These are phyloP conservation scores for Candida rishiriensis DNA, from an alignment of 805 yeast genomes.

Conservation along the genomic window DNA sequence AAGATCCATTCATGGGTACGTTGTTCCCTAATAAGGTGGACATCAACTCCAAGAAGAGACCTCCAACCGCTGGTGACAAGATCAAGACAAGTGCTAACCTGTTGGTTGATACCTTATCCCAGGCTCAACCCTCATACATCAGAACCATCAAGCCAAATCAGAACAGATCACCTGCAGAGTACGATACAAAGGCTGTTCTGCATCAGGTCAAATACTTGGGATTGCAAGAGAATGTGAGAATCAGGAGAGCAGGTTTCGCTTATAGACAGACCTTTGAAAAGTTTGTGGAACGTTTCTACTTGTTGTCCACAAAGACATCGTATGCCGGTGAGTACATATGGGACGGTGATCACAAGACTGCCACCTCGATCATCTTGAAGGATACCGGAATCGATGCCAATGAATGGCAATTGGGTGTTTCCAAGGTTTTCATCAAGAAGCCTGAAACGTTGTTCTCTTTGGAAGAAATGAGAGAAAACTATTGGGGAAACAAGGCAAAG, in stretches of 20 bases:
- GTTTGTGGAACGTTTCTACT: slow-evolving; percentile 89
- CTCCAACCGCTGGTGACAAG: slow-evolving; percentile 95
- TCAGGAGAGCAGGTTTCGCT: slow-evolving; percentile 98
- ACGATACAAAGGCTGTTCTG: slow-evolving; percentile 81
- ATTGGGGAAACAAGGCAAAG: slow-evolving; percentile 98
- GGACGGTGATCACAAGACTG: slow-evolving; percentile 50
- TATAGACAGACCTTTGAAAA: slow-evolving; percentile 95
- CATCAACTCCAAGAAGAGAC: slow-evolving; percentile 66
- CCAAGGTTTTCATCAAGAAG: slow-evolving; percentile 90
- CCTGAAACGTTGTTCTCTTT: slow-evolving; percentile 95
- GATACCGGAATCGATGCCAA: slow-evolving; percentile 63
- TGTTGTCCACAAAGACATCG: slow-evolving; percentile 83
- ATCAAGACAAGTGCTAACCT: slow-evolving; percentile 89
- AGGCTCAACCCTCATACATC: slow-evolving; percentile 92
- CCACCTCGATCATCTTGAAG: slow-evolving; percentile 45
- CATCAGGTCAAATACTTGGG: slow-evolving; percentile 97
- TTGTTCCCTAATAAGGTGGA: slow-evolving; percentile 66
- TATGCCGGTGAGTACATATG: slow-evolving; percentile 77
- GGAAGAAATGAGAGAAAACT: slow-evolving; percentile 93
- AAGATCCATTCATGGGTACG: slow-evolving; percentile 54
- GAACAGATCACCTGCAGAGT: slow-evolving; percentile 84
- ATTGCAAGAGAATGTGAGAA: slow-evolving; percentile 92
- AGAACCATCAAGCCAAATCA: slow-evolving; percentile 98
- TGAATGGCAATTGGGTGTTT: slow-evolving; percentile 88
- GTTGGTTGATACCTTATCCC: slow-evolving; percentile 81